Base-by-base conservation (phyloP, 2,329 filamentous ascomycete species). In the Hypocrella siamensis region DNA sequence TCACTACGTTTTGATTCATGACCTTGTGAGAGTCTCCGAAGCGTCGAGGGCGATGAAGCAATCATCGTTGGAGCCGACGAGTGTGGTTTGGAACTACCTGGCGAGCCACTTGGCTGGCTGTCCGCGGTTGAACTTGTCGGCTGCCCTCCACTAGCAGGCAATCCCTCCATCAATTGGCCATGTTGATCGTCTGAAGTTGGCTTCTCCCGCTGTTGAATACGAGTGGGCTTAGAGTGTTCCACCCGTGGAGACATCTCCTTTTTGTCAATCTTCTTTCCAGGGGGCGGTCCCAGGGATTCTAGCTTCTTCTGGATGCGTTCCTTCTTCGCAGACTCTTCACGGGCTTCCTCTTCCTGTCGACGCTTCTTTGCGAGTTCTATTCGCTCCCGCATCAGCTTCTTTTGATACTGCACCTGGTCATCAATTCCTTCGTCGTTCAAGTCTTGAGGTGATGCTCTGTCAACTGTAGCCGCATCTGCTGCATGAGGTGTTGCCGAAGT, bases 271-370 rank as follows among this genome's bases (percentile, higher is more conserved):
- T 68, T 70, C 37, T 65, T 64, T 41, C 77, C 72, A 3, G 72
- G 71, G 3, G 68, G 60, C 12, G 75, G 72, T 0, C 76, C 79
- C 47, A 86, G 57, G 7, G 73, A 71, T 42, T 78, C 78, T 29
- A 86, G 56, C 51, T 82, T 84, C 47, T 77, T 66, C 30, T 74
- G 69, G 38, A 86, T 74, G 17, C 80, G 70, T 46, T 82, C 78
- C 43, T 70, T 67, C 36, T 65, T 70, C 14, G 70, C 80, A n/a
- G 73, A 76, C 46, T 83, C 78, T 44, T 81, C 76, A n/a, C 63
- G 67, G 15, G 68, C 75, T 43, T 79, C 75, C 49, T 84, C 69
- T 35, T 80, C 77, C 37, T 72, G 58, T 30, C 72, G 63, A 35
- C 77, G 66, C 46, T 79, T 75, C 45, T 76, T 74, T 15, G 78